A percentile compares a stretch with the other conserved stretches of the same genome.
These are phyloP conservation scores for Amylocystis lapponica DNA, from an alignment of 768 basidiomycete species.

Conservation along the genomic window DNA sequence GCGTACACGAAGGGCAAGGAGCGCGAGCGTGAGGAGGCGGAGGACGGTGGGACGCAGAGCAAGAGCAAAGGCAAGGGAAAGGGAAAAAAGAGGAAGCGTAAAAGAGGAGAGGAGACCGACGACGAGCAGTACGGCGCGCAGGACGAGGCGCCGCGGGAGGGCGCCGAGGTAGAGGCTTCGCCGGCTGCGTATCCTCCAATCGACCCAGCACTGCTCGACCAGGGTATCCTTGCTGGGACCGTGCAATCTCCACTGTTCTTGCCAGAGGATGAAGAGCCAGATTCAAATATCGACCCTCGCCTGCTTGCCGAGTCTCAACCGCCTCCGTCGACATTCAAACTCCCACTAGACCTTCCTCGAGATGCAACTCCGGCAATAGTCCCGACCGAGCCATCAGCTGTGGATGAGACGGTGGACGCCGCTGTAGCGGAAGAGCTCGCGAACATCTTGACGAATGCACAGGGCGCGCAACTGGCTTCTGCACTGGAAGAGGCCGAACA, in stretches of 20 bases:
- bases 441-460: conserved; percentile 54
- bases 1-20: conserved; percentile 78
- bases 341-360: conserved; percentile 2
- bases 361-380: conserved; percentile 4
- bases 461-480: conserved; percentile 50
- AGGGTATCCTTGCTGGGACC: conserved; percentile 64
- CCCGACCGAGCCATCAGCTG: conserved; percentile 22
- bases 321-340: conserved; percentile 1
- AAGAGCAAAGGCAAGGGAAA: conserved; percentile 23
- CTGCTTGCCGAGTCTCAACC: conserved; percentile 29
- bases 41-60: conserved; percentile 21
- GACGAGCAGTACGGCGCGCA: conserved; percentile 26
- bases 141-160: conserved; percentile 19
- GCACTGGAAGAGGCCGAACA: conserved; percentile 67
- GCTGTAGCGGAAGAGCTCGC: conserved; percentile 67
- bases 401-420: conserved; percentile 58
- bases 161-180: conserved; percentile 11
- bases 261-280: conserved; percentile 32
- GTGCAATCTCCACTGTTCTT: conserved; percentile 31
- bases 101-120: conserved; percentile 34
- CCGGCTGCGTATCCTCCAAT: conserved; percentile 31
- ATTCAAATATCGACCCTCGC: conserved; percentile 52
- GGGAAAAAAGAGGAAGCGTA: conserved; percentile 32
- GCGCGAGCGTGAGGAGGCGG: conserved; percentile 43
- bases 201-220: conserved; percentile 54